These are phyloP conservation scores for Solanum medicagineum DNA, from an alignment of 257 asterid species.

Conservation along the genomic window DNA sequence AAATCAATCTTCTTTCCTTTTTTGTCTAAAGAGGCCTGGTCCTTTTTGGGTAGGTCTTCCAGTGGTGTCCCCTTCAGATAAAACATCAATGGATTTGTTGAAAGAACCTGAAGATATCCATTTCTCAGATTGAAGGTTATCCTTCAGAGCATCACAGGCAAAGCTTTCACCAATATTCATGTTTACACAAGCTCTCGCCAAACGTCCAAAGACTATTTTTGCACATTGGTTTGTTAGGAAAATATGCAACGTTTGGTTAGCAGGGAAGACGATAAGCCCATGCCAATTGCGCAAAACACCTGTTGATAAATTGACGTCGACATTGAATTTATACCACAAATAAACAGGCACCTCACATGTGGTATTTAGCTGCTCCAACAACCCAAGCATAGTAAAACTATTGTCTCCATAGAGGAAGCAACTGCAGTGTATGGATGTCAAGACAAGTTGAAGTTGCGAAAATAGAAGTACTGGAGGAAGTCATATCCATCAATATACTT, in stretches of 20 bases:
- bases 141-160: too few relatives aligned
- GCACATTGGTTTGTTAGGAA: too few relatives aligned
- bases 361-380: neutral
- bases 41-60: constrained; percentile 39
- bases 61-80: constrained; percentile 63
- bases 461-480: too few relatives aligned
- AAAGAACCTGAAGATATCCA: constrained; percentile 26
- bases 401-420: neutral
- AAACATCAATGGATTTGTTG: constrained; percentile 46
- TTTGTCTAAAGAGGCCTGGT: constrained; percentile 29
- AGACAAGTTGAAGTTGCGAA: neutral
- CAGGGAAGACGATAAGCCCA: neutral
- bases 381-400: neutral
- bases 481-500: too few relatives aligned
- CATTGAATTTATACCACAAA: neutral
- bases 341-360: neutral
- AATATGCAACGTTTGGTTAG: too few relatives aligned
- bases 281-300: neutral
- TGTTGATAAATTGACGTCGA: neutral
- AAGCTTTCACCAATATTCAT: too few relatives aligned
- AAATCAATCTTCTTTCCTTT: neutral
- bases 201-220: too few relatives aligned
- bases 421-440: neutral
- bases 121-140: too few relatives aligned
- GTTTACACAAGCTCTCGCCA: too few relatives aligned